Evolutionary conservation across 768 basidiomycete genomes (phyloP), one percentile per base, ranked within the genome.

Genomic region (Lactifluus volemus): DNA sequence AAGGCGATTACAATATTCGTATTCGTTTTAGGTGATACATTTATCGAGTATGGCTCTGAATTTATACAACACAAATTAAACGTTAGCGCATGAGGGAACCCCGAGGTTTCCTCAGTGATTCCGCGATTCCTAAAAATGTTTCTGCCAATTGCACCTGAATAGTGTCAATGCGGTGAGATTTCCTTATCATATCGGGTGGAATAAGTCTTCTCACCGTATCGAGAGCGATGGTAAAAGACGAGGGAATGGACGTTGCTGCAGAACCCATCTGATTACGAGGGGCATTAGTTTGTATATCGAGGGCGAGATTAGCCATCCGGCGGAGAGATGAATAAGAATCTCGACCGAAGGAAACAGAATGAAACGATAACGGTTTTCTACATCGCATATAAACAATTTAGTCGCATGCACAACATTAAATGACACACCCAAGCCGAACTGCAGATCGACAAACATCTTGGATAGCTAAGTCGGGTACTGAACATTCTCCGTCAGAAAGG

Each of bases 51-150:
- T 25, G 25, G 25, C 25, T 25, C 25, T 25, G 25, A 25, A 25
- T 25, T 25, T 25, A 1, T 25, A 25, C 25, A 25, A 25, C 25
- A 25, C 25, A 25, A 25, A 25, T 25, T 25, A 2, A 2, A 2
- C 39, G 5, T 3, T 67, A 70, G 21, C 69, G 70, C 65, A 83
- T 65, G 45, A 84, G 67, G 12, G 77, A 74, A 0, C 79, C 84
- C 62, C 83, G 71, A 4, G 83, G 79, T 63, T 81, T 84, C 64
- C 75, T 73, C 68, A 84, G 68, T 0, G 83, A 82, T 54, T 82
- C 80, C 0, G 83, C 82, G 58, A 85, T 77, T 21, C 78, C 78
- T 34, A 84, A 69, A 75, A 84, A 84, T 0, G 83, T 81, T 64
- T 84, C 74, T 0, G 81, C 79, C 2, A 84, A 74, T 60, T 75